Evolutionary conservation across 1,284 basidiomycete genomes (phyloP).

Genomic region (Pseudozyma sp.): DNA sequence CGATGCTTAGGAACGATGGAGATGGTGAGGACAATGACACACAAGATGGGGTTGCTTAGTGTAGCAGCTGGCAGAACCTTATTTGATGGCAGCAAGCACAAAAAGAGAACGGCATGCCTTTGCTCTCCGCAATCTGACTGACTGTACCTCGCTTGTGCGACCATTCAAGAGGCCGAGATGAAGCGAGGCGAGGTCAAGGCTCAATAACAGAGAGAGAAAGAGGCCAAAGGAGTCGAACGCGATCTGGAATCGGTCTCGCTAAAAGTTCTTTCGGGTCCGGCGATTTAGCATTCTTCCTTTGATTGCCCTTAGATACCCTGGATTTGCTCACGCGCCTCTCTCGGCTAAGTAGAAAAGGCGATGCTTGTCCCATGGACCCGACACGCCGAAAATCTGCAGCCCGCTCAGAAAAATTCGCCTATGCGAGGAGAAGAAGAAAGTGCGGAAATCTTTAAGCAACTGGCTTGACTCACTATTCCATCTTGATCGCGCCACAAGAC

Average conservation of each 20-base stretch:
- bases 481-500: too few species aligned
- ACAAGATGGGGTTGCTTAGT: not conserved
- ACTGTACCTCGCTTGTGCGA: constrained; percentile 5
- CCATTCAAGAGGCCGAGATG: not conserved
- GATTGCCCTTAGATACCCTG: not conserved
- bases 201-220: too few species aligned
- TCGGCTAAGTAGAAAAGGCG: constrained; percentile 6
- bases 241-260: constrained; percentile 13
- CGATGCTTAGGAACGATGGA: too few species aligned
- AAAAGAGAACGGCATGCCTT: not conserved
- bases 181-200: constrained; percentile 1
- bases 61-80: constrained; percentile 12
- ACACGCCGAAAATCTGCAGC: constrained; percentile 10
- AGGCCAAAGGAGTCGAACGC: constrained; percentile 1
- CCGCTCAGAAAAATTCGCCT: not conserved
- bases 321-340: not conserved
- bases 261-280: constrained; percentile 15
- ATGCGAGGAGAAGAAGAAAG: constrained; percentile 3
- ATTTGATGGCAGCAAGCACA: constrained; percentile 1
- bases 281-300: constrained; percentile 5
- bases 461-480: too few species aligned
- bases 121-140: constrained; percentile 14
- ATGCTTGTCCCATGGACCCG: constrained; percentile 2
- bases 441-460: too few species aligned
- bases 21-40: too few species aligned